These are phyloP conservation scores for Blastobotrys elegans DNA, from an alignment of 1,139 yeast species.

Conservation along the genomic window DNA sequence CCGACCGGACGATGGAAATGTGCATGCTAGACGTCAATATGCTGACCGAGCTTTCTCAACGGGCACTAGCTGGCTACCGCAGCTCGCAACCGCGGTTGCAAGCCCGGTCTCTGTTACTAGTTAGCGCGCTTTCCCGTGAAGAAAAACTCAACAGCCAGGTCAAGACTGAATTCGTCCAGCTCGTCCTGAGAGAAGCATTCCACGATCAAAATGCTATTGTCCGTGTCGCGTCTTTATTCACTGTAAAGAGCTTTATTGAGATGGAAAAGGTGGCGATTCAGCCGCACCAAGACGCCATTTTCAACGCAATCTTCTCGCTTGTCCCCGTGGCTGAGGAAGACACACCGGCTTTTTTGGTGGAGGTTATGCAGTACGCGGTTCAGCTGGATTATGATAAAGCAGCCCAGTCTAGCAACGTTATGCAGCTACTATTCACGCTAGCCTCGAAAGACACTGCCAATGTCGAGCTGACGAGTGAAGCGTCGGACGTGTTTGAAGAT, in stretches of 20 bases:
- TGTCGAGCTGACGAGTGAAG: conserved; percentile 53
- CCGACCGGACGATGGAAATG: not conserved
- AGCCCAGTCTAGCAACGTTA: conserved; percentile 40
- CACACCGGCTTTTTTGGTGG: conserved; percentile 71
- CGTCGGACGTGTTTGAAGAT: conserved; percentile 59
- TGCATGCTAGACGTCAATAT: not conserved
- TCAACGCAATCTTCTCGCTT: conserved; percentile 42
- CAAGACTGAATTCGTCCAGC: conserved; percentile 3
- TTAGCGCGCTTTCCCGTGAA: conserved; percentile 12
- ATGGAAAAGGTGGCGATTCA: conserved; percentile 5
- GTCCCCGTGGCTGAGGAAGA: conserved; percentile 72
- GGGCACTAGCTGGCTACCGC: not conserved
- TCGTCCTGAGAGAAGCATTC: conserved; percentile 4
- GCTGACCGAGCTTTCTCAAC: not conserved
- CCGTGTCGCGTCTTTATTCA: conserved; percentile 13
- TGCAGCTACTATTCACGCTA: conserved; percentile 56
- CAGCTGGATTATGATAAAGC: conserved; percentile 39
- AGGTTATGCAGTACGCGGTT: conserved; percentile 56
- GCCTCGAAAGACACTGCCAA: conserved; percentile 75
- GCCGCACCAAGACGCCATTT: conserved; percentile 26
- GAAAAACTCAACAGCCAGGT: not conserved
- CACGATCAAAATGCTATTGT: conserved; percentile 9
- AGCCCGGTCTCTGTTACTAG: conserved; percentile 24
- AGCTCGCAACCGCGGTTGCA: conserved; percentile 18
- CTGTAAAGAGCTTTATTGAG: conserved; percentile 10